Conservation (phyloP, 441 rosid genomes). For the Hura crepitans region DNA sequence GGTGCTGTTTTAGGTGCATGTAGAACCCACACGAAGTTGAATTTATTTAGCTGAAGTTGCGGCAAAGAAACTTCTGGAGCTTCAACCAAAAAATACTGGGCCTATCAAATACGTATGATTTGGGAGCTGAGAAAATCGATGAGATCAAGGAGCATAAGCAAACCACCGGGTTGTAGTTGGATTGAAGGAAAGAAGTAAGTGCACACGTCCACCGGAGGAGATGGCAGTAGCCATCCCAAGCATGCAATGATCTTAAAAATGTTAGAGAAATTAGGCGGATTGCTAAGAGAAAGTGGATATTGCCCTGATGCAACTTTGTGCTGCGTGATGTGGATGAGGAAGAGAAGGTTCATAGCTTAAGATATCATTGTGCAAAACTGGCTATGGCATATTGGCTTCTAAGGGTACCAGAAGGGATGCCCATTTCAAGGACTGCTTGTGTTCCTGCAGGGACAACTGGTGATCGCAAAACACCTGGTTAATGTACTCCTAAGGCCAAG, state of each 20-base stretch:
- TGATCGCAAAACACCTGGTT: slow-evolving; percentile 19
- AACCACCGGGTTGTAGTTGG: slow-evolving; percentile 74
- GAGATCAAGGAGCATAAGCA: slow-evolving; percentile 43
- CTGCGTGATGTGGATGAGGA: slow-evolving; percentile 68
- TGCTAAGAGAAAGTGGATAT: slow-evolving; percentile 59
- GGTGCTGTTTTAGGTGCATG: slow-evolving; percentile 66
- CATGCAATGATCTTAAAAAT: slow-evolving; percentile 37
- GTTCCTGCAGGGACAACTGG: slow-evolving; percentile 66
- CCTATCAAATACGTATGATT: slow-evolving; percentile 62
- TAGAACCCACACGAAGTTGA: slow-evolving; percentile 49
- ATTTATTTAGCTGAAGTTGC: slow-evolving; percentile 63
- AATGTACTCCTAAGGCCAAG: not conserved
- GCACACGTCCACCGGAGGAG: slow-evolving; percentile 55
- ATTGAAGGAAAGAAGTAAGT: slow-evolving; percentile 49
- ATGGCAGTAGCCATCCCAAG: slow-evolving; percentile 44
- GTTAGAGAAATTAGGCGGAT: slow-evolving; percentile 42
- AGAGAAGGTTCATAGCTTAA: slow-evolving; percentile 51
- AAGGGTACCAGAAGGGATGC: slow-evolving; percentile 54
- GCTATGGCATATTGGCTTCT: slow-evolving; percentile 65
- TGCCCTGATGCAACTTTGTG: slow-evolving; percentile 60
- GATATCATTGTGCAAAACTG: slow-evolving; percentile 56
- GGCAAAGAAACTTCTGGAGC: slow-evolving; percentile 46
- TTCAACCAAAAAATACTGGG: slow-evolving; percentile 58
- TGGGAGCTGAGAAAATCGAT: slow-evolving; percentile 44
- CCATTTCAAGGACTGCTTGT: slow-evolving; percentile 58